Percentiles rank a stretch among this genome's conserved stretches.
Conservation (phyloP, 108 stramenopile genomes). For the Conticribra weissflogii region DNA sequence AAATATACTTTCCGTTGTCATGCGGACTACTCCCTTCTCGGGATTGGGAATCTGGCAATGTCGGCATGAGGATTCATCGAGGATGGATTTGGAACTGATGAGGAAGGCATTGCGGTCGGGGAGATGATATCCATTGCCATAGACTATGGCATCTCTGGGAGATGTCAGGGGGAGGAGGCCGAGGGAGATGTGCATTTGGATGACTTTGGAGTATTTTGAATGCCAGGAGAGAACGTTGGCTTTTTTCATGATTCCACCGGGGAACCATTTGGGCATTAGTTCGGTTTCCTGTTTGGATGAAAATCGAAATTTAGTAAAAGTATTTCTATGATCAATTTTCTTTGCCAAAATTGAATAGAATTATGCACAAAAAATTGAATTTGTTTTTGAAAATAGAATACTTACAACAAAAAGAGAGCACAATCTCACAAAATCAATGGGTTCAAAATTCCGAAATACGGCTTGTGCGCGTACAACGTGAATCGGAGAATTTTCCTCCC, state of each 20-base stretch:
- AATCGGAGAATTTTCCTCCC: conserved; percentile 13
- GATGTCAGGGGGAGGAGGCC: conserved; percentile 14
- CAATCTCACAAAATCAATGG: conserved; percentile 27
- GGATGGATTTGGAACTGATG: conserved; percentile 23
- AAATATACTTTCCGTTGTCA: conserved; percentile 25
- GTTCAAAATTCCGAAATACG: conserved; percentile 14
- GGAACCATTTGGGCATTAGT: conserved; percentile 17
- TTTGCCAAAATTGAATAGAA: too few relatives aligned
- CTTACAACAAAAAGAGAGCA: conserved; percentile 28
- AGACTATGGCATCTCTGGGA: conserved; percentile 22
- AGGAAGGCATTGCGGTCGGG: conserved; percentile 36
- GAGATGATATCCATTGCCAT: conserved; percentile 29
- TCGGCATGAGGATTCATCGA: conserved; percentile 15
- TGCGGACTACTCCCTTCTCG: conserved; percentile 16
- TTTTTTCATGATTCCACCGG: conserved; percentile 21
- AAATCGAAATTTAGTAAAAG: too few relatives aligned
- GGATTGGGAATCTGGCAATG: conserved; percentile 25
- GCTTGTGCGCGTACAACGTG: conserved; percentile 17
- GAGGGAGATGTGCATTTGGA: conserved; percentile 11
- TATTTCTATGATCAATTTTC: too few relatives aligned
- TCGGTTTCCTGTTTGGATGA: too few relatives aligned
- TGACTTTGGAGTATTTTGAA: conserved; percentile 27
- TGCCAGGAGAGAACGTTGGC: conserved; percentile 24
- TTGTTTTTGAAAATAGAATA: too few relatives aligned
- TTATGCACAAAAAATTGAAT: too few relatives aligned